Conservation (phyloP, 2,329 filamentous ascomycete species). For the Calonectria naviculata region DNA sequence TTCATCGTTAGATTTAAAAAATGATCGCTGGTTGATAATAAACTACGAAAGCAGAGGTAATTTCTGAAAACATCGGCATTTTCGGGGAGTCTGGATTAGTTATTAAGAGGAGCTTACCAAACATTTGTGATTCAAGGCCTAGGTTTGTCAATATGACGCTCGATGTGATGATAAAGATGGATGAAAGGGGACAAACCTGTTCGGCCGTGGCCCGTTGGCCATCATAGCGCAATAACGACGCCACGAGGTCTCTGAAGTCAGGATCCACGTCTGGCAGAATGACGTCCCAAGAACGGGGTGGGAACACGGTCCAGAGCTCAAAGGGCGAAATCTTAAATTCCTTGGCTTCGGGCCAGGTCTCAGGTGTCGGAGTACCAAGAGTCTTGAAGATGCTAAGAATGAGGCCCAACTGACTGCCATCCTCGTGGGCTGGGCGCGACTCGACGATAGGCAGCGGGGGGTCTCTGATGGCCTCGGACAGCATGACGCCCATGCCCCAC, state of each 20-base stretch:
- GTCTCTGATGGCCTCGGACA: conserved; percentile 76
- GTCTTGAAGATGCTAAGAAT: conserved; percentile 94
- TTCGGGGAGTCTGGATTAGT: too few species aligned
- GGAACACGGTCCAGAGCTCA: conserved; percentile 87
- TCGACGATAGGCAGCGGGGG: conserved; percentile 79
- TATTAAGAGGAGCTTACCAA: too few species aligned
- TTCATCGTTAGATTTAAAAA: too few species aligned
- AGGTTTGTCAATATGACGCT: background rate
- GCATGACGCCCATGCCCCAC: conserved; percentile 88
- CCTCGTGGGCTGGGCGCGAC: conserved; percentile 75
- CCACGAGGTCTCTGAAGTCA: conserved; percentile 73
- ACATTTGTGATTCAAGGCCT: background rate
- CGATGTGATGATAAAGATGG: too few species aligned
- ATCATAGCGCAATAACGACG: conserved; percentile 78
- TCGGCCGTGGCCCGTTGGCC: conserved; percentile 74
- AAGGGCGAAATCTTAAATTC: conserved; percentile 81
- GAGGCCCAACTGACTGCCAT: conserved; percentile 91
- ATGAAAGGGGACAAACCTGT: conserved; percentile 41
- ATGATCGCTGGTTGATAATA: too few species aligned
- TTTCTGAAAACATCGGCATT: background rate
- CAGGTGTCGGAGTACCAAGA: conserved; percentile 84
- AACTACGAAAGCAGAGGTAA: too few species aligned
- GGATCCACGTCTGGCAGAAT: conserved; percentile 72
- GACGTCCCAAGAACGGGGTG: conserved; percentile 73
- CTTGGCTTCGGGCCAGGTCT: conserved; percentile 84